A percentile compares a stretch with the other conserved stretches of the same genome.
Evolutionary conservation across 2,329 filamentous ascomycete species (phyloP).

Genomic region (Rhytidhysteron rufulum): DNA sequence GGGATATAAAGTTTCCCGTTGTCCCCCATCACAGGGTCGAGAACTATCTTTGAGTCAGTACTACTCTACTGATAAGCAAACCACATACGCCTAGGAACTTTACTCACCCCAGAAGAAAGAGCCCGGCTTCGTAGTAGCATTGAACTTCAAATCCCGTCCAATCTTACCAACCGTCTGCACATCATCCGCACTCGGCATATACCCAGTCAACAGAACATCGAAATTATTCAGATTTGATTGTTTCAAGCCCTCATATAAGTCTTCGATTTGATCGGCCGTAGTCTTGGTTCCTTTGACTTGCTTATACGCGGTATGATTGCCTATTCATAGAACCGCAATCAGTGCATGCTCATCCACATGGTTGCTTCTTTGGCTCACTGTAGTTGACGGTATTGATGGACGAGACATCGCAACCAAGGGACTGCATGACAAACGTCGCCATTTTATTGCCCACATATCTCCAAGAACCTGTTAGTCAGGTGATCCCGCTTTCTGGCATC

Average conservation of each 20-base stretch:
- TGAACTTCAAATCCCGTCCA: conserved; percentile 71
- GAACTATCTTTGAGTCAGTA: conserved; percentile 49
- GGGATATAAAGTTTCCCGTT: conserved; percentile 89
- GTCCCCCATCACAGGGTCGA: conserved; percentile 98
- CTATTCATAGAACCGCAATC: conserved; percentile 44
- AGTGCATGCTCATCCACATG: background rate
- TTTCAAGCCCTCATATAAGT: conserved; percentile 79
- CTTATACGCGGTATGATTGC: conserved; percentile 91
- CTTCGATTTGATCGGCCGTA: conserved; percentile 74
- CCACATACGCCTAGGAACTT: background rate
- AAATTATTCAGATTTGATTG: conserved; percentile 84
- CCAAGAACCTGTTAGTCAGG: no score
- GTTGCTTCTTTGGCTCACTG: conserved; percentile 59
- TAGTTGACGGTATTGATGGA: conserved; percentile 97
- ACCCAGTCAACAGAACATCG: conserved; percentile 91
- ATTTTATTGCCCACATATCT: conserved; percentile 99
- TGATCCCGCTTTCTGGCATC: background rate
- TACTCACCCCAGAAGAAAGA: conserved; percentile 79
- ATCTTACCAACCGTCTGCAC: conserved; percentile 83
- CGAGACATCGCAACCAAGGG: conserved; percentile 87
- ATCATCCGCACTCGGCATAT: conserved; percentile 81
- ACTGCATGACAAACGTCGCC: conserved; percentile 90
- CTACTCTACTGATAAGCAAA: background rate
- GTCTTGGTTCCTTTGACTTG: conserved; percentile 83
- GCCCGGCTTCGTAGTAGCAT: conserved; percentile 59